These are phyloP conservation scores for Athelia psychrophila DNA, from an alignment of 1,284 basidiomycete species.

Conservation along the genomic window DNA sequence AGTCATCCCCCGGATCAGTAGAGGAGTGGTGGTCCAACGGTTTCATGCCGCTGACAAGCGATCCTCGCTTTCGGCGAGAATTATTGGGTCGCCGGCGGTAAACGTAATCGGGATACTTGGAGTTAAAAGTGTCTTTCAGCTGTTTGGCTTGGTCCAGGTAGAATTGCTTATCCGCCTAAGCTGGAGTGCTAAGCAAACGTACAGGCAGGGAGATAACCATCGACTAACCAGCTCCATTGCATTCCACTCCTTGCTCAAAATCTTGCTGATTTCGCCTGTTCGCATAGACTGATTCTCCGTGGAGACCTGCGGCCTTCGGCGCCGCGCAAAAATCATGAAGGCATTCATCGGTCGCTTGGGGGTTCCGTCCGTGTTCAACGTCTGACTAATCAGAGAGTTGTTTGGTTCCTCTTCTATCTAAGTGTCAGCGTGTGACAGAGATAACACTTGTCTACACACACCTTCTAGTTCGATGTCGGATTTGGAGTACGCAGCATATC, in stretches of 20 bases:
- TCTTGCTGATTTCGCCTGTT: conserved; percentile 82
- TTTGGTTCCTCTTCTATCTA: conserved; percentile 43
- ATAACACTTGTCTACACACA: conserved; percentile 17
- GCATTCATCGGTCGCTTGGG: conserved; percentile 88
- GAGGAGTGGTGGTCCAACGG: conserved; percentile 22
- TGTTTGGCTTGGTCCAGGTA: conserved; percentile 81
- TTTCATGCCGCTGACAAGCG: conserved; percentile 37
- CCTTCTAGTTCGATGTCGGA: conserved; percentile 41
- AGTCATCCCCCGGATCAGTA: conserved; percentile 38
- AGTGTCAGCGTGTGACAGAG: conserved; percentile 10
- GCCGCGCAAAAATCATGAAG: conserved; percentile 87
- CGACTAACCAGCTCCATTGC: conserved; percentile 61
- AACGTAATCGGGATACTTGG: conserved; percentile 84
- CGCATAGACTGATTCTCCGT: conserved; percentile 82
- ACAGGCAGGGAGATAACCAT: conserved; percentile 9
- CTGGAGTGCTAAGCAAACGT: conserved; percentile 9
- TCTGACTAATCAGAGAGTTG: conserved; percentile 64
- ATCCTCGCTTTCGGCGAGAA: conserved; percentile 65
- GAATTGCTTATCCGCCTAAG: conserved; percentile 75
- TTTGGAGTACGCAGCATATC: neutral
- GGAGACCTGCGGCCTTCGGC: conserved; percentile 74
- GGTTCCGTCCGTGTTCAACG: conserved; percentile 78
- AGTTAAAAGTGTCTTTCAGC: conserved; percentile 79
- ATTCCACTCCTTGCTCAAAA: conserved; percentile 79
- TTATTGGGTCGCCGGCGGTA: conserved; percentile 83